Evolutionary conservation across 2,329 filamentous ascomycete species (phyloP).

Genomic region (Botrytis sinoallii): DNA sequence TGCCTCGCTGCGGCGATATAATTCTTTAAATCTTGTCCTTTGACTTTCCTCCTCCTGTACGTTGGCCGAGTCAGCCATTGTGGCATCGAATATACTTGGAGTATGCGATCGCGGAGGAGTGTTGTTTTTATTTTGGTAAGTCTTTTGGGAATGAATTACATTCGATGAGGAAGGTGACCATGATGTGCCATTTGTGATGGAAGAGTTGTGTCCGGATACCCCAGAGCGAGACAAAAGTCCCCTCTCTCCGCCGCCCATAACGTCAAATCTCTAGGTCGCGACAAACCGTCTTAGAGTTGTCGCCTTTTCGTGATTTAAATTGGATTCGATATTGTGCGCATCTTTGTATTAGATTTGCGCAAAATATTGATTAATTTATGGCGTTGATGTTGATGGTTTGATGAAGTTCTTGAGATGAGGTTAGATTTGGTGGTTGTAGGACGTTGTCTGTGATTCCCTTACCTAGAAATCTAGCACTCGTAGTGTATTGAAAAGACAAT

Average conservation of each 20-base stretch:
- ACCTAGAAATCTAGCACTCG: constrained; percentile 17
- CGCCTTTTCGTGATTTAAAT: constrained; percentile 31
- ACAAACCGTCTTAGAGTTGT: constrained; percentile 30
- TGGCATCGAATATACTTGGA: constrained; percentile 38
- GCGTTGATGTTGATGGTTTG: constrained; percentile 19
- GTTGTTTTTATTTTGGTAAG: constrained; percentile 61
- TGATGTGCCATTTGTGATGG: constrained; percentile 46
- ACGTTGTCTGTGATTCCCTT: constrained; percentile 21
- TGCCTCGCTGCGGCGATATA: constrained; percentile 74
- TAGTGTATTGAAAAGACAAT: constrained; percentile 18
- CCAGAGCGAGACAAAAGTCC: constrained; percentile 32
- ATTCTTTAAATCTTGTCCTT: constrained; percentile 68
- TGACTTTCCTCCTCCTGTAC: constrained; percentile 66
- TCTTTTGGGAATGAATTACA: constrained; percentile 45
- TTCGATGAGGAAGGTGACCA: constrained; percentile 59
- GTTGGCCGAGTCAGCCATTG: constrained; percentile 47
- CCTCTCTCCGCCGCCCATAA: constrained; percentile 24
- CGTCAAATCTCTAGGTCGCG: constrained; percentile 25
- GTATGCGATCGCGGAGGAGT: constrained; percentile 39
- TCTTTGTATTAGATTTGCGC: constrained; percentile 16
- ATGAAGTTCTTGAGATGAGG: constrained; percentile 15
- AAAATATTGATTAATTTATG: constrained; percentile 19
- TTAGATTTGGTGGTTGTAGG: constrained; percentile 19
- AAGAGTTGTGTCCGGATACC: constrained; percentile 26
- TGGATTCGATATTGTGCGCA: constrained; percentile 20